These are phyloP conservation scores for Nothophoma quercina DNA, from an alignment of 2,329 filamentous ascomycete genomes.

Conservation along the genomic window DNA sequence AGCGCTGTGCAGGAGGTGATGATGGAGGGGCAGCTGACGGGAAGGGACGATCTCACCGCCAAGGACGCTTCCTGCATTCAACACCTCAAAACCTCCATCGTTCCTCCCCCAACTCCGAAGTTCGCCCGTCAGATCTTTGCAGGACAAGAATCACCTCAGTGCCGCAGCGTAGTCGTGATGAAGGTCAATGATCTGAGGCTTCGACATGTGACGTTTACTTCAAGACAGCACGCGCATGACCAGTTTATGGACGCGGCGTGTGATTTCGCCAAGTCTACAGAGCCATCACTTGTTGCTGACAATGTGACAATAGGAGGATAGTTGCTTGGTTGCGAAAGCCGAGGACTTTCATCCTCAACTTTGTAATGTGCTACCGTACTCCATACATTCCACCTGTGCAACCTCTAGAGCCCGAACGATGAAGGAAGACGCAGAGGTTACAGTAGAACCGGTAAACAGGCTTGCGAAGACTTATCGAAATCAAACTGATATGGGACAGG, in stretches of 20 bases:
- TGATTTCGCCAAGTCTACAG: neutral
- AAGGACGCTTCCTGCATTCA: slow-evolving; percentile 2
- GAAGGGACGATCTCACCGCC: neutral
- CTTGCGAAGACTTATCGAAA: neutral
- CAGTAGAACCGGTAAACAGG: slow-evolving; percentile 4
- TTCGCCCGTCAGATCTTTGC: too few relatives aligned
- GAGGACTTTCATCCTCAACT: neutral
- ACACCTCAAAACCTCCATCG: neutral
- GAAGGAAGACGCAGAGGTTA: neutral
- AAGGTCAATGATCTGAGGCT: too few relatives aligned
- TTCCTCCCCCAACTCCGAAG: neutral
- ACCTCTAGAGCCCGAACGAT: neutral
- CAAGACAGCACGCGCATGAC: slow-evolving; percentile 15
- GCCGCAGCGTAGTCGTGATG: too few relatives aligned
- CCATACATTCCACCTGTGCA: neutral
- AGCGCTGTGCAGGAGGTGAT: neutral
- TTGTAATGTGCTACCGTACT: neutral
- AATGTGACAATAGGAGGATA: neutral
- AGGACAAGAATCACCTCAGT: too few relatives aligned
- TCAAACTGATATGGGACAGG: slow-evolving; percentile 13
- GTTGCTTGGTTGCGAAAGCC: neutral
- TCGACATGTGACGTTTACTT: neutral
- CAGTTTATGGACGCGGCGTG: neutral
- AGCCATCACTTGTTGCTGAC: neutral
- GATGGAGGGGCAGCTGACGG: neutral